Conservation (phyloP, 78 protist genomes). For the Protostelium mycophagum region DNA sequence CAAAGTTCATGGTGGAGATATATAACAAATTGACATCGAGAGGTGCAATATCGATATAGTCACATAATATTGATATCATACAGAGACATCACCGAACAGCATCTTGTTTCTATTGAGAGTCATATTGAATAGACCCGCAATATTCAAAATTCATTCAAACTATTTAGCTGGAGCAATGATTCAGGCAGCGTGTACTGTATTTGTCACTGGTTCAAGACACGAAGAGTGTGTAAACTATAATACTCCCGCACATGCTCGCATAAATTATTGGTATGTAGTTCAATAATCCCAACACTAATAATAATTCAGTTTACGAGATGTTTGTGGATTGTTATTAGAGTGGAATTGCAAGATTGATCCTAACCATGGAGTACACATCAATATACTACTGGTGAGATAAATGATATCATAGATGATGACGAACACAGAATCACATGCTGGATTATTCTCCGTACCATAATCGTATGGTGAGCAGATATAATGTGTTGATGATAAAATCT, state of each 20-base stretch:
- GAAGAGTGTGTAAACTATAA: background rate
- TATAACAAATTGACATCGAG: constrained; percentile 14
- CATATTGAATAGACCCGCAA: constrained; percentile 44
- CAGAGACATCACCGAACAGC: constrained; percentile 24
- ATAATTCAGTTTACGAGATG: background rate
- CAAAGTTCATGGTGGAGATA: background rate
- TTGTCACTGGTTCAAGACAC: background rate
- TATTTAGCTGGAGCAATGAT: background rate
- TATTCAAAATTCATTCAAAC: constrained; percentile 15
- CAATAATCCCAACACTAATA: too few relatives aligned
- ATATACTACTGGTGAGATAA: background rate
- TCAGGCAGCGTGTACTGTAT: background rate
- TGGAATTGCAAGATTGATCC: background rate
- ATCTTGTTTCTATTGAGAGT: constrained; percentile 41
- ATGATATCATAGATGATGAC: background rate
- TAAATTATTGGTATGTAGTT: background rate
- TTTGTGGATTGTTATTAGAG: background rate
- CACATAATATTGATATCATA: too few relatives aligned
- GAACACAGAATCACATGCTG: background rate
- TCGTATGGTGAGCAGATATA: background rate
- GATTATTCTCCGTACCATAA: background rate
- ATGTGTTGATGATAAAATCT: background rate
- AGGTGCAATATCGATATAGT: constrained; percentile 44
- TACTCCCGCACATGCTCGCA: background rate
- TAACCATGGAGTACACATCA: background rate